These are phyloP conservation scores for Cyberlindnera nakhonratchasimensis DNA, from an alignment of 805 yeast species.

Conservation along the genomic window DNA sequence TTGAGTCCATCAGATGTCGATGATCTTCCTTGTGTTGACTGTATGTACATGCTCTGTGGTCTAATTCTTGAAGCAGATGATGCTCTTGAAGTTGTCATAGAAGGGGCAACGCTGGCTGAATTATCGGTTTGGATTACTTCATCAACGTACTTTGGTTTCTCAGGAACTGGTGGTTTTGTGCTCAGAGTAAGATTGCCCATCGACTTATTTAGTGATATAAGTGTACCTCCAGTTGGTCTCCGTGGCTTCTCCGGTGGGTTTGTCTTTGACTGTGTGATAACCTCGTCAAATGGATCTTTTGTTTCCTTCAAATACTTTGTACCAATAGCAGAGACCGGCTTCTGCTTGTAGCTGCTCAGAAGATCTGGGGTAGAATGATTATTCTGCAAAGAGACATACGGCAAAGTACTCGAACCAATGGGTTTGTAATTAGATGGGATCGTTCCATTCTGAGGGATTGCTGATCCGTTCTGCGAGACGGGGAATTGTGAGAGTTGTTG, in stretches of 20 bases:
- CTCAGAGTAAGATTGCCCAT: conserved; percentile 22
- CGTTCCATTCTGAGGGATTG: neutral
- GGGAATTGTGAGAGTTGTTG: neutral
- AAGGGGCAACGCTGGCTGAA: neutral
- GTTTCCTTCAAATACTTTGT: conserved; percentile 4
- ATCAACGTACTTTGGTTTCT: conserved; percentile 27
- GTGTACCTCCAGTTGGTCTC: conserved; percentile 16
- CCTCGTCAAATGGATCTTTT: conserved; percentile 9
- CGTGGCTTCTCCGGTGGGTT: conserved; percentile 22
- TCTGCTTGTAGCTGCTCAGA: neutral
- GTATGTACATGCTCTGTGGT: conserved; percentile 37
- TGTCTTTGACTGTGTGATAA: conserved; percentile 1
- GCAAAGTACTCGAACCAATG: neutral
- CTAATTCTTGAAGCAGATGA: conserved; percentile 16
- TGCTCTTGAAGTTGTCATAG: conserved; percentile 5
- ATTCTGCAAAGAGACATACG: neutral
- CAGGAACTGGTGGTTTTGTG: conserved; percentile 13
- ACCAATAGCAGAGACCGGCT: conserved; percentile 8
- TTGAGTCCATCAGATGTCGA: conserved; percentile 11
- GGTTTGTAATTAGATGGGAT: neutral
- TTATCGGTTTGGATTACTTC: conserved; percentile 28
- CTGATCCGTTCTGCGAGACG: neutral
- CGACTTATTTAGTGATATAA: conserved; percentile 21
- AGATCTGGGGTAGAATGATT: conserved; percentile 11
- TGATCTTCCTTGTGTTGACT: conserved; percentile 11